Evolutionary conservation across 192 early-diverging fungal species (phyloP).

Genomic region (Obelidium mucronatum): DNA sequence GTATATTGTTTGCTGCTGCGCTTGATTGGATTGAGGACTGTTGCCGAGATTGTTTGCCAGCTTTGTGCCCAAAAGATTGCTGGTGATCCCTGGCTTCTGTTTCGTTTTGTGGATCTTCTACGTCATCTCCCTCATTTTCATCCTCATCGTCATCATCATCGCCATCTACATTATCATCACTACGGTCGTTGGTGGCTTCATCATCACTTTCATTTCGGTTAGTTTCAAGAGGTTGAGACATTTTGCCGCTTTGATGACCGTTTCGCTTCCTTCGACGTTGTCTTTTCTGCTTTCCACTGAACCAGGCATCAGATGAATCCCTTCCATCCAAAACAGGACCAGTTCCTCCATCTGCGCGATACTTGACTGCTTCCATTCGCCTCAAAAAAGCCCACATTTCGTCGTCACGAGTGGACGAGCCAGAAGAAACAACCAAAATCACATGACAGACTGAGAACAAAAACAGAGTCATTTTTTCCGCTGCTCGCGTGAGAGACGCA

Average conservation of each 20-base stretch:
- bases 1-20: too few species aligned
- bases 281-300: neutral
- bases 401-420: constrained; percentile 39
- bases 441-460: constrained; percentile 72
- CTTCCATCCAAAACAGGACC: neutral
- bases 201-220: too few species aligned
- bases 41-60: neutral
- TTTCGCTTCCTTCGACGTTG: neutral
- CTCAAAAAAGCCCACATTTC: constrained; percentile 44
- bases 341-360: constrained; percentile 28
- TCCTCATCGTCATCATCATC: neutral
- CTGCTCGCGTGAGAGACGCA: constrained; percentile 52
- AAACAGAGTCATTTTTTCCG: constrained; percentile 59
- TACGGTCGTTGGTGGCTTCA: neutral
- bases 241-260: neutral
- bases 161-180: neutral
- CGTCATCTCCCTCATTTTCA: neutral
- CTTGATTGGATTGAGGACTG: neutral
- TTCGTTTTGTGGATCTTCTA: neutral
- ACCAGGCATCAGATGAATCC: neutral
- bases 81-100: neutral
- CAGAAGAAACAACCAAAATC: constrained; percentile 62
- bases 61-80: neutral
- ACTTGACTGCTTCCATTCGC: constrained; percentile 39
- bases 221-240: neutral